Evolutionary conservation across 805 yeast species (phyloP), one percentile per base, ranked within the genome.

Genomic region (Pichia occidentalis): DNA sequence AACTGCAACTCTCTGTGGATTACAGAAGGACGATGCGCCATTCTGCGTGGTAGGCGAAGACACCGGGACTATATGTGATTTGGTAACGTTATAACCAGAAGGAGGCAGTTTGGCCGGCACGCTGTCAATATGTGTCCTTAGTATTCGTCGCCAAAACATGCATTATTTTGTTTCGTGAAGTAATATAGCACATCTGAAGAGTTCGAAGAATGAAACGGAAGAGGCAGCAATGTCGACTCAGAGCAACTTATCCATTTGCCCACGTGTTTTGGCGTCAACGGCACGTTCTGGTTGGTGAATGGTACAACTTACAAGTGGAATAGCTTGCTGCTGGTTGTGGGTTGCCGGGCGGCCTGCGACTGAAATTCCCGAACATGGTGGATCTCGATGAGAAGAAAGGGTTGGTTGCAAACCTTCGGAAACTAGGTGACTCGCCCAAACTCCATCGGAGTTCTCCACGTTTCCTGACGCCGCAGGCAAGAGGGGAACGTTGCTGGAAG

Each of bases 201-300:
- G 30, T 27, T 5, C 16, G 12, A 11, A 17, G 16, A 16, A 17
- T 27, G 39, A 44, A 55, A 16, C 52, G 53, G 56, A 35, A 63
- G 55, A 52, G 57, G 52, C 39, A 44, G 3, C 44, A 40, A 9
- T 48, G 56, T 9, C 40, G 44, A 17, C 54, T 71, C 62, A 60
- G 56, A 61, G 46, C 54, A 47, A 26, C 58, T 29, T 68, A 63
- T 43, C 77, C 76, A 13, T 70, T 70, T 40, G 62, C 70, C 36
- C 69, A 68, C 46, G 62, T 72, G 3, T 71, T 70, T 36, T 54
- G 70, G 9, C 70, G 71, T 50, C 77, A 72, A 48, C 73, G 76
- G 2, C 57, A 72, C 35, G 68, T 73, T 37, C 75, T 71, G 17
- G n/a, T n/a, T n/a, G n/a, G n/a, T n/a, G n/a, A n/a, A n/a, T n/a